Evolutionary conservation across 306 rosid species (phyloP).

Genomic region (Phaseolus lunatus): DNA sequence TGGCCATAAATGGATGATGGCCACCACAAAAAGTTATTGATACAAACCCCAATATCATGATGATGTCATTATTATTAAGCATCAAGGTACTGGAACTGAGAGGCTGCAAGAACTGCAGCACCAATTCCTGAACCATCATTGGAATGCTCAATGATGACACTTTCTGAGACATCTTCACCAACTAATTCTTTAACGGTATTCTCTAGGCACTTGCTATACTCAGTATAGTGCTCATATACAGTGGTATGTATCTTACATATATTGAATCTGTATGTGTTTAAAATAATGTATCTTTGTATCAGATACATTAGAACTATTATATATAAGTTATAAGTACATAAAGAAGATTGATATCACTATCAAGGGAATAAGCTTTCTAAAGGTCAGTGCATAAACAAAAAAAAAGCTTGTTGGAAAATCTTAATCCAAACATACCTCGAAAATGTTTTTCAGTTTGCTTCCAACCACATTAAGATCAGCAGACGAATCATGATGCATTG

Average conservation of each 20-base stretch:
- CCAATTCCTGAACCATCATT: constrained; percentile 93
- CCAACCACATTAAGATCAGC: constrained; percentile 77
- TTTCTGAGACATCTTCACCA: constrained; percentile 62
- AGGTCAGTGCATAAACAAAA: not conserved
- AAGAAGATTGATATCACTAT: constrained; percentile 4
- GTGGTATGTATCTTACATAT: not conserved
- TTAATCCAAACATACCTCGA: constrained; percentile 75
- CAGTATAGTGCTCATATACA: constrained; percentile 77
- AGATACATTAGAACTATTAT: not conserved
- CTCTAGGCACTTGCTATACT: constrained; percentile 78
- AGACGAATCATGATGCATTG: constrained; percentile 86
- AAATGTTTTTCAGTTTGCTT: constrained; percentile 66
- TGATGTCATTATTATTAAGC: constrained; percentile 41
- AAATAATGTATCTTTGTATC: not conserved
- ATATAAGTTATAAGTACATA: not conserved
- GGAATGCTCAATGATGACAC: constrained; percentile 61
- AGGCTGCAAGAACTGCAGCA: constrained; percentile 90
- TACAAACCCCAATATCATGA: constrained; percentile 33
- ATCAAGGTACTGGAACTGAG: constrained; percentile 72
- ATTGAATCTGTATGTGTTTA: not conserved
- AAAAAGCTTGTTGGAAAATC: constrained; percentile 7
- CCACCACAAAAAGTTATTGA: constrained; percentile 37
- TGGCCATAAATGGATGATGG: constrained; percentile 30
- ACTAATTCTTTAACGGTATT: constrained; percentile 68
- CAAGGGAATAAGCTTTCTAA: constrained; percentile 22